These are phyloP conservation scores for Candida sojae DNA, from an alignment of 1,139 yeast genomes.

Conservation along the genomic window DNA sequence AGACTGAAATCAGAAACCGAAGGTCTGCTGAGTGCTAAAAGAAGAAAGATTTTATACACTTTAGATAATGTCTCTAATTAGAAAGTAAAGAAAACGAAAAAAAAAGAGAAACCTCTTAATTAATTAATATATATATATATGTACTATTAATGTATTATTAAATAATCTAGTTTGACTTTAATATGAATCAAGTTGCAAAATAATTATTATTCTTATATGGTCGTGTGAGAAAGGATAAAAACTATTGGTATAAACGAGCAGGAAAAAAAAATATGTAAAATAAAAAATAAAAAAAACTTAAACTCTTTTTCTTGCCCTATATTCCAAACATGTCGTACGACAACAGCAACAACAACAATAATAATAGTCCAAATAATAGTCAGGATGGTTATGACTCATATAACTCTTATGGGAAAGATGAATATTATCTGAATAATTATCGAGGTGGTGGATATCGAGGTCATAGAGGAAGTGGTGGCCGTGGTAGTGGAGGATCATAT, in stretches of 20 bases:
- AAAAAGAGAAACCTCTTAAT: no score
- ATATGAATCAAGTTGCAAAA: not conserved
- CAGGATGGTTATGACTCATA: conserved; percentile 7
- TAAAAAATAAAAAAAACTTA: not conserved
- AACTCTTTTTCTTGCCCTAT: not conserved
- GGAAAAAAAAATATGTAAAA: not conserved
- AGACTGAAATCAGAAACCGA: conserved; percentile 7
- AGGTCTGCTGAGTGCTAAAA: conserved; percentile 5
- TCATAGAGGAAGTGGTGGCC: conserved; percentile 13
- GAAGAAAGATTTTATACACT: conserved; percentile 9
- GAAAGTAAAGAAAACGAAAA: not conserved
- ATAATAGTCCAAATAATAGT: conserved; percentile 1
- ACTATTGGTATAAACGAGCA: not conserved
- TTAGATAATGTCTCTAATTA: conserved; percentile 5
- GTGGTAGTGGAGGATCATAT: conserved; percentile 25
- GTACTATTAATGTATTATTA: conserved; percentile 1
- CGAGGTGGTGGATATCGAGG: conserved; percentile 15
- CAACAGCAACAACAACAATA: conserved; percentile 1
- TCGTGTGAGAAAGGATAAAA: not conserved
- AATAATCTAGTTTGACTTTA: not conserved
- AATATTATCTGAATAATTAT: conserved; percentile 7
- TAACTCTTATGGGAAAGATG: conserved; percentile 6
- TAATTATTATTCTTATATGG: not conserved
- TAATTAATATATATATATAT: not conserved
- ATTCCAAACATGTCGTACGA: conserved; percentile 1